Conservation (phyloP, 805 yeast genomes). For the Candida argentea region DNA sequence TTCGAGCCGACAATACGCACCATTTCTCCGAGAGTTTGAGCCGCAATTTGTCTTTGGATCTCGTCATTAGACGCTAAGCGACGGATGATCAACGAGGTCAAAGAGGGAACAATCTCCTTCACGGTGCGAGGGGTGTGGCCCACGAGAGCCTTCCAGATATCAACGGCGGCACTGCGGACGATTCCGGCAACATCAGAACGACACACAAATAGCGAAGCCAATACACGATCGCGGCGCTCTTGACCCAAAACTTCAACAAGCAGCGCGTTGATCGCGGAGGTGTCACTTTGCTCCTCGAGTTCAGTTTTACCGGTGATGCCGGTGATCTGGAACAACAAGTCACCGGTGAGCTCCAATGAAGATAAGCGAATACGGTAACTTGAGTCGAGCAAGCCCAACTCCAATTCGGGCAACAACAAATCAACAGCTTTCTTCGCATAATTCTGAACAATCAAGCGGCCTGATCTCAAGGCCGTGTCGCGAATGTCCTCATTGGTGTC, state of each 20-base stretch:
- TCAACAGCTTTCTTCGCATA: constrained; percentile 92
- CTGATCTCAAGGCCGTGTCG: constrained; percentile 85
- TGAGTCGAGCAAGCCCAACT: constrained; percentile 73
- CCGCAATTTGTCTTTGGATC: constrained; percentile 76
- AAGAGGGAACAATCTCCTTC: constrained; percentile 80
- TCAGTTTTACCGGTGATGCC: constrained; percentile 79
- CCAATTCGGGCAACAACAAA: constrained; percentile 86
- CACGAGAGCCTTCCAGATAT: constrained; percentile 94
- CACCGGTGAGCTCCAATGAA: constrained; percentile 93
- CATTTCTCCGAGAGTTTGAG: constrained; percentile 87
- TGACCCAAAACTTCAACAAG: constrained; percentile 74
- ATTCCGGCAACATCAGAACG: constrained; percentile 84
- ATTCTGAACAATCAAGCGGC: constrained; percentile 81
- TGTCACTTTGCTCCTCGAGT: constrained; percentile 44
- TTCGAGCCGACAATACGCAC: constrained; percentile 89
- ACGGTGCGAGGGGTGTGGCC: constrained; percentile 93
- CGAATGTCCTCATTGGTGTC: constrained; percentile 80
- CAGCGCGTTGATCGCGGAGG: constrained; percentile 46
- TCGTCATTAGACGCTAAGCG: constrained; percentile 77
- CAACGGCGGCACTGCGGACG: constrained; percentile 83
- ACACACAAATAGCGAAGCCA: constrained; percentile 83
- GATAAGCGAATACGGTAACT: constrained; percentile 84
- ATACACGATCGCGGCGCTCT: constrained; percentile 78
- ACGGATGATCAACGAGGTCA: constrained; percentile 70
- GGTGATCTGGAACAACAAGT: constrained; percentile 83